Percentiles rank a stretch among this genome's conserved stretches.
Evolutionary conservation across 805 yeast species (phyloP).

Genomic region (Tetrapisispora iriomotensis): DNA sequence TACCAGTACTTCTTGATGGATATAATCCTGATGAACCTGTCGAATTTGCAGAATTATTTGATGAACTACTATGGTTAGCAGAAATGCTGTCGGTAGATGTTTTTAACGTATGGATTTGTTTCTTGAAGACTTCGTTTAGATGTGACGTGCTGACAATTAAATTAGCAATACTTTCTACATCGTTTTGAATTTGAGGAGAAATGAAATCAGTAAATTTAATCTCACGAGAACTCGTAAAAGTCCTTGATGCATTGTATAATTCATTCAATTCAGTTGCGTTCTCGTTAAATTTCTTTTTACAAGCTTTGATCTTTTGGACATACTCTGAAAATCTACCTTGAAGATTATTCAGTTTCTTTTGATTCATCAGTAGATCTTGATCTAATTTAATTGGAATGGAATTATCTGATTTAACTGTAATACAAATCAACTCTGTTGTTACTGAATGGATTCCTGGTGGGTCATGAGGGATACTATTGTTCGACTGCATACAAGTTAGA

Average conservation of each 20-base stretch:
- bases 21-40: not conserved
- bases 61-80: not conserved
- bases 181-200: constrained; percentile 19
- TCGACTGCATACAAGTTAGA: constrained; percentile 27
- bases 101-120: constrained; percentile 19
- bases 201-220: constrained; percentile 25
- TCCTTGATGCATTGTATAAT: constrained; percentile 18
- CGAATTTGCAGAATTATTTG: not conserved
- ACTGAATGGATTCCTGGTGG: constrained; percentile 28
- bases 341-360: constrained; percentile 16
- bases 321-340: constrained; percentile 17
- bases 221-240: constrained; percentile 11
- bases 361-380: constrained; percentile 22
- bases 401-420: constrained; percentile 28
- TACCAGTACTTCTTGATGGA: constrained; percentile 2
- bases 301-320: constrained; percentile 7
- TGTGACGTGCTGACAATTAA: constrained; percentile 13
- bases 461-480: constrained; percentile 19
- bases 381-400: constrained; percentile 37
- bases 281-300: constrained; percentile 16
- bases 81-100: constrained; percentile 4
- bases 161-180: constrained; percentile 26
- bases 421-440: constrained; percentile 26
- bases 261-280: constrained; percentile 16
- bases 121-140: constrained; percentile 22